These are phyloP conservation scores for Neonothopanus nambi DNA, from an alignment of 1,284 basidiomycete genomes.

Conservation along the genomic window DNA sequence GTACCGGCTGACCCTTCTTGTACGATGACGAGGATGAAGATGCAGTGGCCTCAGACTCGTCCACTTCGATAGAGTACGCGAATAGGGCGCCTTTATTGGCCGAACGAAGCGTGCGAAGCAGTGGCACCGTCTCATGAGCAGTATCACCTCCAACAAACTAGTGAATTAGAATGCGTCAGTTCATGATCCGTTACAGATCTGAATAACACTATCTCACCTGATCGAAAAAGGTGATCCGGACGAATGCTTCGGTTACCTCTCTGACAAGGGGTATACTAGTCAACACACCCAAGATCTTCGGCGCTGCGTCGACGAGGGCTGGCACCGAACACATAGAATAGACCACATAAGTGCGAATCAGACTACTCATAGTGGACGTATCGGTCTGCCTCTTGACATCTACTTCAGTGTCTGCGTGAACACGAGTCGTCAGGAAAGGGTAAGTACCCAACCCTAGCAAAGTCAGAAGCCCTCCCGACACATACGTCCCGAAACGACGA, in stretches of 20 bases:
- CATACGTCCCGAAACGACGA: neutral
- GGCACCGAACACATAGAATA: constrained; percentile 83
- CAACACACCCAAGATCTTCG: constrained; percentile 63
- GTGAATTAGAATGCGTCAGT: neutral
- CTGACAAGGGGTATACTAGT: constrained; percentile 56
- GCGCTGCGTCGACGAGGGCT: constrained; percentile 75
- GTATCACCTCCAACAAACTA: constrained; percentile 91
- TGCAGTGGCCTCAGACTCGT: constrained; percentile 52
- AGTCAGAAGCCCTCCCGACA: neutral
- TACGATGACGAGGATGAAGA: constrained; percentile 16
- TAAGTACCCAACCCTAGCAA: neutral
- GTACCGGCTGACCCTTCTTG: constrained; percentile 32
- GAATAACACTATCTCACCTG: constrained; percentile 50
- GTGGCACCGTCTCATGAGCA: constrained; percentile 64
- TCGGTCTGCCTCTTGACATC: neutral
- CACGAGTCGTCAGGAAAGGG: neutral
- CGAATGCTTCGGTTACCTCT: constrained; percentile 66
- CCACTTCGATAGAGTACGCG: constrained; percentile 85
- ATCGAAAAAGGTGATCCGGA: constrained; percentile 84
- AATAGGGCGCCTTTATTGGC: constrained; percentile 80
- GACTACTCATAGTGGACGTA: constrained; percentile 26
- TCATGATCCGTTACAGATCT: neutral
- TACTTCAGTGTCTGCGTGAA: neutral
- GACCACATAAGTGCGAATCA: constrained; percentile 74
- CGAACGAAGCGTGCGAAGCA: constrained; percentile 62